Percentiles rank a stretch among this genome's conserved stretches.
These are phyloP conservation scores for Debaryomyces nepalensis DNA, from an alignment of 1,139 yeast genomes.

Conservation along the genomic window DNA sequence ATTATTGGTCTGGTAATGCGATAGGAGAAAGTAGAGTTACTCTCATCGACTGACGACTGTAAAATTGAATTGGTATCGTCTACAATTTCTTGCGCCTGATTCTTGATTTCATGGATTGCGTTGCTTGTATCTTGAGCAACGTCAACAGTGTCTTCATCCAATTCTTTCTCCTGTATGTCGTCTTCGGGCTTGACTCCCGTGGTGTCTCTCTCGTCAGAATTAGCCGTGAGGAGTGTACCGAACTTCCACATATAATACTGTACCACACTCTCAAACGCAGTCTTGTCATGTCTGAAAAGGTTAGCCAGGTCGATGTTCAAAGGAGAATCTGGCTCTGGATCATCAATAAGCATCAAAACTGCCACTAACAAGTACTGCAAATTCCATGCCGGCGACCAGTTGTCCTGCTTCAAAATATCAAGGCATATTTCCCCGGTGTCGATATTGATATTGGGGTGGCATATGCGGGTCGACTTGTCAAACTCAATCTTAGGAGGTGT, in stretches of 20 bases:
- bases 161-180: constrained; percentile 1
- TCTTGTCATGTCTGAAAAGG: constrained; percentile 55
- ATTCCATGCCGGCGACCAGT: constrained; percentile 94
- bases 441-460: constrained; percentile 77
- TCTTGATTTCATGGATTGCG: constrained; percentile 10
- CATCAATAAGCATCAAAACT: constrained; percentile 65
- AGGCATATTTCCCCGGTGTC: constrained; percentile 80
- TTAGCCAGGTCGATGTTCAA: constrained; percentile 87
- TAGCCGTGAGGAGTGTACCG: constrained; percentile 24
- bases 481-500: constrained; percentile 71
- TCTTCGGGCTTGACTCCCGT: constrained; percentile 11
- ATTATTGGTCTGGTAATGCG: neutral
- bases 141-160: neutral
- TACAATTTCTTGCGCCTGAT: constrained; percentile 10
- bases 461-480: constrained; percentile 45
- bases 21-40: neutral
- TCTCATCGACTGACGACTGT: neutral
- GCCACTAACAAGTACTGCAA: constrained; percentile 72
- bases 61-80: constrained; percentile 8
- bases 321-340: constrained; percentile 88
- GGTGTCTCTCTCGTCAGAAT: constrained; percentile 2
- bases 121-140: constrained; percentile 5
- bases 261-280: constrained; percentile 65
- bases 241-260: constrained; percentile 61
- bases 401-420: constrained; percentile 66